phyloP scores from a whole-genome alignment of 2,329 filamentous ascomycete species.

The Sphaceloma murrayae region DNA sequence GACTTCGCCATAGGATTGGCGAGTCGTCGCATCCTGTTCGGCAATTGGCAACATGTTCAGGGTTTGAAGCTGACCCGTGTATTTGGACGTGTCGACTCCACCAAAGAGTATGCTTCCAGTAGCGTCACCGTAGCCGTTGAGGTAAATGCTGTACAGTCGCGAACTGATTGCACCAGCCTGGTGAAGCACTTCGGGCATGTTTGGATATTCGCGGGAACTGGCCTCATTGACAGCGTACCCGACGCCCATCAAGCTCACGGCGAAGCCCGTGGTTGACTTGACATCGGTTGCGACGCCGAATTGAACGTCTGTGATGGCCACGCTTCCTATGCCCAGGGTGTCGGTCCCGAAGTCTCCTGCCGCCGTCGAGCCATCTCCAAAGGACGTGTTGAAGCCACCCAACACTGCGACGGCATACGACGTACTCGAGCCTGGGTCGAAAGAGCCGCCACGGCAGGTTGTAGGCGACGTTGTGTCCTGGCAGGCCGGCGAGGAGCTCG shows the following conservation, averaged over 20 bases:
- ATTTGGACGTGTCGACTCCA: conserved; percentile 28
- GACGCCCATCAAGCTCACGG: conserved; percentile 27
- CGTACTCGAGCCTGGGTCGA: conserved; percentile 23
- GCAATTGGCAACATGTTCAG: conserved; percentile 25
- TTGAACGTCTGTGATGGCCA: conserved; percentile 24
- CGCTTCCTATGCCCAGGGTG: conserved; percentile 25
- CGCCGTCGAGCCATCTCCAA: conserved; percentile 25
- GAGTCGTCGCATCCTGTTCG: not conserved
- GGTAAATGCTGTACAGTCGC: conserved; percentile 27
- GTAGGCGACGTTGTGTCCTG: conserved; percentile 18
- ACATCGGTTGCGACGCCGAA: conserved; percentile 26
- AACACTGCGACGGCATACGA: conserved; percentile 23
- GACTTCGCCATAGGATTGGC: conserved; percentile 17
- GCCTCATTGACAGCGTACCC: conserved; percentile 27
- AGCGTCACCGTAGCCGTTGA: conserved; percentile 24
- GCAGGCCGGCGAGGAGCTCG: conserved; percentile 23
- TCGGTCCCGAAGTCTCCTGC: conserved; percentile 25
- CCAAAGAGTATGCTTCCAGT: conserved; percentile 29
- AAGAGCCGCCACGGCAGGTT: conserved; percentile 26
- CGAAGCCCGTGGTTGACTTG: conserved; percentile 25
- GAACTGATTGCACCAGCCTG: conserved; percentile 26
- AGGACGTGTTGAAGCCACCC: conserved; percentile 26
- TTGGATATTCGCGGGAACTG: conserved; percentile 23
- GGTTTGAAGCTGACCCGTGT: conserved; percentile 25
- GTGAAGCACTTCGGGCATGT: conserved; percentile 27